Evolutionary conservation across 2,329 filamentous ascomycete genomes (phyloP).

Genomic region (Kalmusia sp.): DNA sequence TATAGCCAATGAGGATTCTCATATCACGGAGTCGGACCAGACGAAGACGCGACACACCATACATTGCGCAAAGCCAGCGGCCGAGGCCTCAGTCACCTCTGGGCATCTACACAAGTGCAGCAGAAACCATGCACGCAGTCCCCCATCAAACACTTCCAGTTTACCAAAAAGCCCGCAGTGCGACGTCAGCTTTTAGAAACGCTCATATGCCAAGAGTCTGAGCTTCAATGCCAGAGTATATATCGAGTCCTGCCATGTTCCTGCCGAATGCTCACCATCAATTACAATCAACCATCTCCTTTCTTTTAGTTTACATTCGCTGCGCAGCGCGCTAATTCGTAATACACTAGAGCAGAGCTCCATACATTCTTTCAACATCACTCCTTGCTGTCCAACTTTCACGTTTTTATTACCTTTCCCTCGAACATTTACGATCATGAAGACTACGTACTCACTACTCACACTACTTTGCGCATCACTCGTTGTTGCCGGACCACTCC

Average conservation of each 20-base stretch:
- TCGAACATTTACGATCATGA: slow-evolving; percentile 24
- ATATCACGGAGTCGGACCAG: background rate
- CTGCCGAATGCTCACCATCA: slow-evolving; percentile 2
- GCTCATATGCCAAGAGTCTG: slow-evolving; percentile 9
- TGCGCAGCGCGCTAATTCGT: slow-evolving; percentile 33
- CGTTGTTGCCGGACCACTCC: slow-evolving; percentile 29
- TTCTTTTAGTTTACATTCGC: slow-evolving; percentile 18
- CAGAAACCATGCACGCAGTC: slow-evolving; percentile 7
- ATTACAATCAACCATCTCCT: slow-evolving; percentile 7
- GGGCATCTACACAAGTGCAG: slow-evolving; percentile 9
- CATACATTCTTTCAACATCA: slow-evolving; percentile 20
- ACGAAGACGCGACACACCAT: too few relatives aligned
- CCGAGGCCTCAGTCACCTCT: background rate
- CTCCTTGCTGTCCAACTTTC: slow-evolving; percentile 1
- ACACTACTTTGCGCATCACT: slow-evolving; percentile 26
- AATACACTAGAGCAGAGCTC: slow-evolving; percentile 31
- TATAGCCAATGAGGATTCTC: background rate
- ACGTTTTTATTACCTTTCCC: background rate
- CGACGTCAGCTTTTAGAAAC: slow-evolving; percentile 12
- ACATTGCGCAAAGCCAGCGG: background rate
- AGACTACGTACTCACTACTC: slow-evolving; percentile 31
- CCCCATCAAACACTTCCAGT: slow-evolving; percentile 24
- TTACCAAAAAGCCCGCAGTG: slow-evolving; percentile 5
- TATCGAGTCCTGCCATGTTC: slow-evolving; percentile 11
- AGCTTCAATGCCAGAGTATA: slow-evolving; percentile 11